Conservation (phyloP, 305 asterid genomes). For the Fraxinus paxiana region DNA sequence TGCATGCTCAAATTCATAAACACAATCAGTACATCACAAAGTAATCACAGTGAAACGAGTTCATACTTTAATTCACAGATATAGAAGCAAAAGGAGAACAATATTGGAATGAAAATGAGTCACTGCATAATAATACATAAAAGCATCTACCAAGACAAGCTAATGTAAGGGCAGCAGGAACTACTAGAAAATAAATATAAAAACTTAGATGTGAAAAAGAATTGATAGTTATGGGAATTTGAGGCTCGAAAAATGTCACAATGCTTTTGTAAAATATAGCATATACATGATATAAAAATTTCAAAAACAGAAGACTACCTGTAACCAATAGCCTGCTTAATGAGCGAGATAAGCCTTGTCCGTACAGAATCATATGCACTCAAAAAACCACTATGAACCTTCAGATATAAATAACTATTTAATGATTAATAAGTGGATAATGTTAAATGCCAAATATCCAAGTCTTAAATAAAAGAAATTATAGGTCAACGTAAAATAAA, state of each 20-base stretch:
- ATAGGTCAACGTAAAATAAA: background rate
- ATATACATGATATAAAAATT: background rate
- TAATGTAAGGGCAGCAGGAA: background rate
- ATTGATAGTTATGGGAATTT: background rate
- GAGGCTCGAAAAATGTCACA: background rate
- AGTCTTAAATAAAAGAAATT: slow-evolving; percentile 5
- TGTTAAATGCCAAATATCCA: slow-evolving; percentile 17
- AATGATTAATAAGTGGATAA: slow-evolving; percentile 16
- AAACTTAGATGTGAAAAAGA: background rate
- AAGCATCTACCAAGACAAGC: background rate
- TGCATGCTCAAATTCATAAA: background rate
- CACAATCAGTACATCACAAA: background rate
- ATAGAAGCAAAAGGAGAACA: background rate
- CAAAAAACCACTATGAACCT: slow-evolving; percentile 95
- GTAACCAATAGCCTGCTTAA: slow-evolving; percentile 72
- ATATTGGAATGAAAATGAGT: background rate
- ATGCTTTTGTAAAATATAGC: background rate
- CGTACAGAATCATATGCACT: slow-evolving; percentile 94
- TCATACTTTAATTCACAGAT: background rate
- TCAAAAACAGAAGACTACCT: slow-evolving; percentile 32
- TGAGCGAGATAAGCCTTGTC: slow-evolving; percentile 68
- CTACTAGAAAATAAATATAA: background rate
- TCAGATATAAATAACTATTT: slow-evolving; percentile 24
- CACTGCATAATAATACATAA: background rate
- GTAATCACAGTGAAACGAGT: background rate